Conservation (phyloP, 768 basidiomycete genomes). For the Lactarius hatsudake region DNA sequence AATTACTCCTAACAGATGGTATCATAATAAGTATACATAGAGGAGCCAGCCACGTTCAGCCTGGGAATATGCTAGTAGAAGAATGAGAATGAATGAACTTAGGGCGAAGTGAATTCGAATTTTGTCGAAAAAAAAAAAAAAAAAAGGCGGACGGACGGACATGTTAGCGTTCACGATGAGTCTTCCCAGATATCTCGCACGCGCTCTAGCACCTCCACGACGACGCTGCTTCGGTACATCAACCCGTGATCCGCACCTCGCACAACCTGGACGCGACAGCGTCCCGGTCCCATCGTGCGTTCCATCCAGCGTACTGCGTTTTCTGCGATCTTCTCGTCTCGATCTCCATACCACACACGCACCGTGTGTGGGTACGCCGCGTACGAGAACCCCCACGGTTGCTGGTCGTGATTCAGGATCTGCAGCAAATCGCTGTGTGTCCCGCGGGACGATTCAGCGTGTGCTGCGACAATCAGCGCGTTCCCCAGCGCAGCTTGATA, state of each 20-base stretch:
- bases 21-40: slow-evolving; percentile 26
- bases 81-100: slow-evolving; percentile 3
- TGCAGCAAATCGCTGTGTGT: slow-evolving; percentile 88
- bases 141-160: not conserved
- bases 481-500: slow-evolving; percentile 79
- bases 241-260: slow-evolving; percentile 88
- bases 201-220: slow-evolving; percentile 80
- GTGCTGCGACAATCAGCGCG: slow-evolving; percentile 89
- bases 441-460: slow-evolving; percentile 90
- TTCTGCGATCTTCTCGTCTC: slow-evolving; percentile 91
- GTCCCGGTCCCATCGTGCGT: slow-evolving; percentile 68
- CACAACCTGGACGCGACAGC: slow-evolving; percentile 77
- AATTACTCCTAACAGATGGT: slow-evolving; percentile 7
- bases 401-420: slow-evolving; percentile 87
- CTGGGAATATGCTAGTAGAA: not conserved
- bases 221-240: slow-evolving; percentile 88
- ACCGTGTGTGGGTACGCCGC: slow-evolving; percentile 70
- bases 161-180: slow-evolving; percentile 8
- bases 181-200: slow-evolving; percentile 47
- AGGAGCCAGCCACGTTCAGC: slow-evolving; percentile 9
- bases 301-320: slow-evolving; percentile 93
- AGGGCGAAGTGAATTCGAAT: not conserved
- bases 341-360: slow-evolving; percentile 90
- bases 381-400: slow-evolving; percentile 91
- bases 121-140: not conserved